phyloP scores from a whole-genome alignment of 2,329 filamentous ascomycete genomes.

The Neofusicoccum cordaticola region DNA sequence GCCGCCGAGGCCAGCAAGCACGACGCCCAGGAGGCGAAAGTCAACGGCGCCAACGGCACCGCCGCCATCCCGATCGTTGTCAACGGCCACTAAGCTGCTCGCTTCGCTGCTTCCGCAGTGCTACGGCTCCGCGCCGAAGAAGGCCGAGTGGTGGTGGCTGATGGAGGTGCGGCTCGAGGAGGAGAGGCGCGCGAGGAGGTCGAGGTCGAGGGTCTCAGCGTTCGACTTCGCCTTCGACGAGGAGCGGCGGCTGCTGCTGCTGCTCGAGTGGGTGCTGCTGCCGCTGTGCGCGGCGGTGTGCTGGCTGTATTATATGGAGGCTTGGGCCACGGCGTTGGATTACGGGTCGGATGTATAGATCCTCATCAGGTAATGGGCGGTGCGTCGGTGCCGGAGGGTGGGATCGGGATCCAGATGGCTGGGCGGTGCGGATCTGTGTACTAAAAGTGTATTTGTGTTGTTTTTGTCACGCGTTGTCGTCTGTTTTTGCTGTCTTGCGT shows the following conservation, averaged over 20 bases:
- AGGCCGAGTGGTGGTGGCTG: too few relatives aligned
- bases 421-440: too few relatives aligned
- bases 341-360: too few relatives aligned
- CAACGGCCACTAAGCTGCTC: background rate
- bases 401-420: too few relatives aligned
- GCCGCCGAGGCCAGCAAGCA: background rate
- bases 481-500: too few relatives aligned
- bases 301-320: conserved; percentile 3
- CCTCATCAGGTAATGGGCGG: too few relatives aligned
- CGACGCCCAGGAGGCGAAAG: background rate
- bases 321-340: background rate
- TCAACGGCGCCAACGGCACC: background rate
- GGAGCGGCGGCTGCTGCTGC: background rate
- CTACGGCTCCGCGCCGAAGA: too few relatives aligned
- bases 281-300: background rate
- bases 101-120: too few relatives aligned
- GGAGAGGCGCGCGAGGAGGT: background rate
- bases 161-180: too few relatives aligned
- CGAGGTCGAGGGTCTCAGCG: background rate
- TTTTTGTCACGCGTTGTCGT: too few relatives aligned
- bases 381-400: too few relatives aligned
- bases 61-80: background rate
- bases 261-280: background rate
- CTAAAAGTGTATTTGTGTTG: too few relatives aligned
- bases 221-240: background rate